Evolutionary conservation across 768 basidiomycete genomes (phyloP).

Genomic region (Naganishia randhawae): DNA sequence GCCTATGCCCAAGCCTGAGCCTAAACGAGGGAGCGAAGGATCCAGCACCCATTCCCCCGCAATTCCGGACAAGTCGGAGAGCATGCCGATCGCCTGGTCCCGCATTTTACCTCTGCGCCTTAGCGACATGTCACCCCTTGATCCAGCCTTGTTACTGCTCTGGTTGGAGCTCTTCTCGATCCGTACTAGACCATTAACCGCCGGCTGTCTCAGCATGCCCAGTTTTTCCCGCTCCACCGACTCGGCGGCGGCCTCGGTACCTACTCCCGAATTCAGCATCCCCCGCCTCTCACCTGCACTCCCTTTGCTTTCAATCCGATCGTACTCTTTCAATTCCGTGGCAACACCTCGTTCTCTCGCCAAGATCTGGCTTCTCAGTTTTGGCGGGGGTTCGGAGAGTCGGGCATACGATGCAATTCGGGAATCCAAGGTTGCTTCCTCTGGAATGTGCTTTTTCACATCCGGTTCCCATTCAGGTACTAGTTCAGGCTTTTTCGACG

Average conservation of each 20-base stretch:
- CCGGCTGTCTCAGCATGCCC: slow-evolving; percentile 24
- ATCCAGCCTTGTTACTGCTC: neutral
- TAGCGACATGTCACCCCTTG: neutral
- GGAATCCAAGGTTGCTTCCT: slow-evolving; percentile 26
- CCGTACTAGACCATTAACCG: slow-evolving; percentile 21
- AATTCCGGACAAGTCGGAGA: slow-evolving; percentile 21
- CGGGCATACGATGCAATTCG: slow-evolving; percentile 24
- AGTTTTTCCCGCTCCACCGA: neutral
- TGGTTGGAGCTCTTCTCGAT: slow-evolving; percentile 3
- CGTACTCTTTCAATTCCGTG: neutral
- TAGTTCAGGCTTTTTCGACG: slow-evolving; percentile 8
- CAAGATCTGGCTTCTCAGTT: slow-evolving; percentile 18
- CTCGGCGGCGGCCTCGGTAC: neutral
- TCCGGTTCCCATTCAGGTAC: slow-evolving; percentile 29
- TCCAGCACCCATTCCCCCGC: slow-evolving; percentile 29
- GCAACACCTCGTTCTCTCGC: slow-evolving; percentile 21
- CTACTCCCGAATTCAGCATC: neutral
- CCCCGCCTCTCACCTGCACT: neutral
- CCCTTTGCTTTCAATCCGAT: neutral
- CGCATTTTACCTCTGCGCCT: slow-evolving; percentile 15
- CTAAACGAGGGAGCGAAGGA: slow-evolving; percentile 19
- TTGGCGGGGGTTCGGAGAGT: slow-evolving; percentile 16
- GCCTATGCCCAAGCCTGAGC: neutral
- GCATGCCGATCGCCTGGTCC: slow-evolving; percentile 7
- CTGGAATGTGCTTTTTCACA: slow-evolving; percentile 28